These are phyloP conservation scores for Citrus trifoliata DNA, from an alignment of 345 rosid genomes.

Conservation along the genomic window DNA sequence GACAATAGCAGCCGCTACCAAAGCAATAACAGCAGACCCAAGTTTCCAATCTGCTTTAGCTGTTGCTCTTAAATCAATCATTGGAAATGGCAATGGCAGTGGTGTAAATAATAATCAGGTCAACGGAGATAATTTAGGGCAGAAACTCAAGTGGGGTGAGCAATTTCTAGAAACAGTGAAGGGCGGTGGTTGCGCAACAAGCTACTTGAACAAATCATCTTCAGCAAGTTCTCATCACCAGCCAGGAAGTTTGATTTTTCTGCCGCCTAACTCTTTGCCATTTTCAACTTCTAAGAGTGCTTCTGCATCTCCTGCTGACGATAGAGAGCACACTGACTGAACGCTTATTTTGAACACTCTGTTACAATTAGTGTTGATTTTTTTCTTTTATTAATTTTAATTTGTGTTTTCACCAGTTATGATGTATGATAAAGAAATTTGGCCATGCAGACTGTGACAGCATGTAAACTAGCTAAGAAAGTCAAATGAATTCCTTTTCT, in stretches of 20 bases:
- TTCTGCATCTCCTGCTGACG: constrained; percentile 31
- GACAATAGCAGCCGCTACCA: constrained; percentile 56
- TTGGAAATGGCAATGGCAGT: constrained; percentile 22
- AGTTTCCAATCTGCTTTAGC: constrained; percentile 75
- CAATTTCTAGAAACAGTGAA: neutral
- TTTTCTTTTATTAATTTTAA: neutral
- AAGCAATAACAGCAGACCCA: constrained; percentile 77
- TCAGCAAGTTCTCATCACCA: constrained; percentile 26
- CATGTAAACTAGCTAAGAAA: neutral
- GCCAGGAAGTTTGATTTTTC: constrained; percentile 29
- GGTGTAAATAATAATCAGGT: neutral
- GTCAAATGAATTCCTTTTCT: neutral
- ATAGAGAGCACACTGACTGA: constrained; percentile 24
- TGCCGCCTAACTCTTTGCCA: constrained; percentile 29
- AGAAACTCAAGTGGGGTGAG: constrained; percentile 16
- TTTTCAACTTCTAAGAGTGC: constrained; percentile 33
- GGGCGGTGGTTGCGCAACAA: constrained; percentile 13
- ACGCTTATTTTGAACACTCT: neutral
- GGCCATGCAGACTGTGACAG: neutral
- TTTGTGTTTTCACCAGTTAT: no score
- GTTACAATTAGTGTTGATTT: neutral
- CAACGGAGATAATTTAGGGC: constrained; percentile 14
- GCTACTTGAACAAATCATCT: constrained; percentile 20
- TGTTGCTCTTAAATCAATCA: constrained; percentile 71
- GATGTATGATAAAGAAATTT: neutral